These are phyloP conservation scores for Coemansia sp. DNA, from an alignment of 192 early-diverging fungal genomes.

Conservation along the genomic window DNA sequence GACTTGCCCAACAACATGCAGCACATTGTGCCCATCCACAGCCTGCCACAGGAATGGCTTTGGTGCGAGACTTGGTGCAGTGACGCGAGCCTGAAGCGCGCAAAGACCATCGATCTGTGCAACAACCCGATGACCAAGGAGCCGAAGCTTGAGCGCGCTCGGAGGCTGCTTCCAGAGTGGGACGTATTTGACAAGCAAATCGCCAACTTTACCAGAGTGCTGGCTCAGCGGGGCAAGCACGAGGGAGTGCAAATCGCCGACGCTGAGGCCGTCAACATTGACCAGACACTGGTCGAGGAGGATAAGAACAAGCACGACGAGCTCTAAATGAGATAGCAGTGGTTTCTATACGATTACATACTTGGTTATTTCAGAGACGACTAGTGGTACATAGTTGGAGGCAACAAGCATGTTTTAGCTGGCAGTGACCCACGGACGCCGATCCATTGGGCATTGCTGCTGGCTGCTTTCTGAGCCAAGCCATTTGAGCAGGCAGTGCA, in stretches of 20 bases:
- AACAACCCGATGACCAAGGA: conserved; percentile 99
- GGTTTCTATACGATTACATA: too few species aligned
- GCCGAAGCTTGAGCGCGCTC: conserved; percentile 93
- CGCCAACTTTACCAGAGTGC: conserved; percentile 43
- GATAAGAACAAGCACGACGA: conserved; percentile 24
- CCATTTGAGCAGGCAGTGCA: conserved; percentile 91
- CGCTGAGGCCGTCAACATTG: conserved; percentile 41
- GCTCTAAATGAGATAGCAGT: conserved; percentile 17
- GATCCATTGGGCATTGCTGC: conserved; percentile 86
- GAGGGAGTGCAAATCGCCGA: conserved; percentile 44
- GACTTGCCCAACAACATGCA: conserved; percentile 98
- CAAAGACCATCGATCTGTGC: conserved; percentile 98
- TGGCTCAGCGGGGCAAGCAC: conserved; percentile 33
- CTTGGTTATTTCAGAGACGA: too few species aligned
- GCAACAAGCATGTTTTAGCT: conserved; percentile 12
- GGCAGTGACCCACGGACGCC: conserved; percentile 66
- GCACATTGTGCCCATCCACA: conserved; percentile 84
- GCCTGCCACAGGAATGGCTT: conserved; percentile 94
- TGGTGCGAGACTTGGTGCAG: conserved; percentile 99
- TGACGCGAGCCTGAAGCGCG: conserved; percentile 73
- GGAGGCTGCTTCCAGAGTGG: conserved; percentile 93
- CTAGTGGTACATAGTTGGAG: not conserved
- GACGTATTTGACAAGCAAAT: conserved; percentile 74
- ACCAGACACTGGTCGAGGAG: not conserved
- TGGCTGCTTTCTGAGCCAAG: conserved; percentile 64